A percentile compares a stretch with the other conserved stretches of the same genome.
Conservation (phyloP, 169 alveolate species). For the Plasmodium ovale region DNA sequence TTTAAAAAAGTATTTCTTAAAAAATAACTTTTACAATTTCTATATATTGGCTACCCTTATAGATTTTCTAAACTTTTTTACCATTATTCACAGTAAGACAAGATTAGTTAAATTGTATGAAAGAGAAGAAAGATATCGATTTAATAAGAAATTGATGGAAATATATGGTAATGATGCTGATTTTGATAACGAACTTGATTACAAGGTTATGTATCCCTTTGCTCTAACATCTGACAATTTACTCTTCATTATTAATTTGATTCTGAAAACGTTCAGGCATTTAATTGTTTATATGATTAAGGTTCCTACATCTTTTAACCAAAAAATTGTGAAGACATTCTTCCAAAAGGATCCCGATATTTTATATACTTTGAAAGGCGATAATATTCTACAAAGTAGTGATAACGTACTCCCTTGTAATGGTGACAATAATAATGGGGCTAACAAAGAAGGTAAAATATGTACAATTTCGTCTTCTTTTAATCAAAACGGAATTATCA, state of each 20-base stretch:
- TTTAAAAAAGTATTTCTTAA: constrained; percentile 37
- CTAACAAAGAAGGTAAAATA: neutral
- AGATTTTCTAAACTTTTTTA: constrained; percentile 62
- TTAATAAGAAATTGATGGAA: constrained; percentile 69
- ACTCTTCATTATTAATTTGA: constrained; percentile 45
- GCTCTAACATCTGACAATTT: constrained; percentile 71
- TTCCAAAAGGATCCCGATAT: constrained; percentile 19
- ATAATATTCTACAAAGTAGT: neutral
- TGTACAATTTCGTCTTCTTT: neutral
- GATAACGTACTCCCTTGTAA: neutral
- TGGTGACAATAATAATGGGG: neutral
- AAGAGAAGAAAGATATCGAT: constrained; percentile 59
- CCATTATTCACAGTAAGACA: constrained; percentile 70
- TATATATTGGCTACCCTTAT: constrained; percentile 47
- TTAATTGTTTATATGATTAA: constrained; percentile 61
- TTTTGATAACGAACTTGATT: constrained; percentile 64
- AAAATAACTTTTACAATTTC: constrained; percentile 72
- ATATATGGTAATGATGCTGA: constrained; percentile 57
- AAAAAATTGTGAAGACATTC: constrained; percentile 61
- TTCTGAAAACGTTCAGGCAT: constrained; percentile 73
- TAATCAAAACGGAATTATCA: neutral
- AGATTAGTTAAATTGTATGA: constrained; percentile 42
- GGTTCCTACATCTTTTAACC: constrained; percentile 56
- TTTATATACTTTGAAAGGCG: constrained; percentile 5
- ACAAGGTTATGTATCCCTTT: constrained; percentile 77